phyloP scores from a whole-genome alignment of 1,139 yeast species.

The Trichomonascaceae sp. region DNA sequence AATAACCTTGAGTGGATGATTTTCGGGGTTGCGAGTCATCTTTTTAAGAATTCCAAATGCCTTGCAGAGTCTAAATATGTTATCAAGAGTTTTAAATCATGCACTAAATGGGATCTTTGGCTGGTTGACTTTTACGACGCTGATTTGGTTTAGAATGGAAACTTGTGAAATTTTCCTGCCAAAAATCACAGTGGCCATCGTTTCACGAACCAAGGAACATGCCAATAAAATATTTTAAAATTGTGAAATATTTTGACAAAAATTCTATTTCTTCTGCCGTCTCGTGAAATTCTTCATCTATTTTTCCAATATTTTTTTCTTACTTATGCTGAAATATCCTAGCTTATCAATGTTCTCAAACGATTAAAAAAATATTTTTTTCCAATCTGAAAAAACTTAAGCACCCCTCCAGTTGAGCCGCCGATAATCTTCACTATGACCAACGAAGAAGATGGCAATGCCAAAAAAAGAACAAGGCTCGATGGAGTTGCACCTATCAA shows the following conservation, averaged over 20 bases:
- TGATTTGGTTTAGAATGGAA: too few species aligned
- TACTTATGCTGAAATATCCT: background rate
- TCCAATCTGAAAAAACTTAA: background rate
- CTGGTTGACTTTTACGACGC: too few species aligned
- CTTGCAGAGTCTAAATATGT: background rate
- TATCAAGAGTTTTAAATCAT: too few species aligned
- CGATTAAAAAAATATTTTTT: background rate
- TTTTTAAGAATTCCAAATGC: too few species aligned
- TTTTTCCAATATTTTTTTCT: background rate
- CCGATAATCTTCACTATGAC: background rate
- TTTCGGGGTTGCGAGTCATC: conserved; percentile 24
- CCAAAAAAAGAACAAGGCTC: conserved; percentile 6
- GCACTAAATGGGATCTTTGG: too few species aligned
- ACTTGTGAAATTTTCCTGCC: background rate
- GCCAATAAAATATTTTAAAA: background rate
- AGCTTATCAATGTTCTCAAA: background rate
- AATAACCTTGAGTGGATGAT: conserved; percentile 53
- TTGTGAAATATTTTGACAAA: too few species aligned
- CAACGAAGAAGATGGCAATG: conserved; percentile 4
- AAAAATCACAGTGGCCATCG: too few species aligned
- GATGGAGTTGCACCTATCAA: conserved; percentile 25
- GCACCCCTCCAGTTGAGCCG: background rate
- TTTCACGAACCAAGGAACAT: too few species aligned
- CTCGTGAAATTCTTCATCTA: background rate
- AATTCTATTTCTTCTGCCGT: background rate